phyloP scores from a whole-genome alignment of 805 yeast genomes.

The Diddensiella transvaalensis region DNA sequence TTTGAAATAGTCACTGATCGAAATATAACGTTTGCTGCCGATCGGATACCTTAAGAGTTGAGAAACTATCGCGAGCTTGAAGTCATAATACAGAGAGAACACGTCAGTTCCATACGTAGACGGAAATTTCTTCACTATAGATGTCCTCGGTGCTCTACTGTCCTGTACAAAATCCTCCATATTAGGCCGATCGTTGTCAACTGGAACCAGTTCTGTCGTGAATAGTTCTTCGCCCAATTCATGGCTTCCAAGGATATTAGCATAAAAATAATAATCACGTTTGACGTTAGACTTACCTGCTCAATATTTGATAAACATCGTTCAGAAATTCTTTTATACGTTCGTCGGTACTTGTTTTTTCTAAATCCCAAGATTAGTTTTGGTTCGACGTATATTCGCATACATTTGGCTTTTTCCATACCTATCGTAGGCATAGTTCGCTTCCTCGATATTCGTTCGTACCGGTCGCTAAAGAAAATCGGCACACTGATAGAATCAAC shows the following conservation, averaged over 20 bases:
- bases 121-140: conserved; percentile 12
- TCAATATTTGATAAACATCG: conserved; percentile 3
- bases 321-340: conserved; percentile 1
- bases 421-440: no score
- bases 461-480: no score
- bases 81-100: conserved; percentile 26
- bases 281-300: conserved; percentile 1
- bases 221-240: conserved; percentile 7
- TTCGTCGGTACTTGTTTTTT: background rate
- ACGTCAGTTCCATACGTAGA: conserved; percentile 13
- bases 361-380: no score
- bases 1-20: conserved; percentile 28
- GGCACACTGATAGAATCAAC: no score
- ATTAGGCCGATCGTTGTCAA: conserved; percentile 2
- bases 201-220: conserved; percentile 5
- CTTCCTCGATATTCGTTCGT: no score
- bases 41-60: conserved; percentile 24
- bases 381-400: no score
- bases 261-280: background rate
- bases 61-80: conserved; percentile 30
- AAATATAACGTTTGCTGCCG: conserved; percentile 28
- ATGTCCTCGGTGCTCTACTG: background rate
- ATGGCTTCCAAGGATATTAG: conserved; percentile 6
- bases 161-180: background rate
- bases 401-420: no score